phyloP scores from a whole-genome alignment of 1,284 basidiomycete species.

The Cutaneotrichosporon spelunceum region DNA sequence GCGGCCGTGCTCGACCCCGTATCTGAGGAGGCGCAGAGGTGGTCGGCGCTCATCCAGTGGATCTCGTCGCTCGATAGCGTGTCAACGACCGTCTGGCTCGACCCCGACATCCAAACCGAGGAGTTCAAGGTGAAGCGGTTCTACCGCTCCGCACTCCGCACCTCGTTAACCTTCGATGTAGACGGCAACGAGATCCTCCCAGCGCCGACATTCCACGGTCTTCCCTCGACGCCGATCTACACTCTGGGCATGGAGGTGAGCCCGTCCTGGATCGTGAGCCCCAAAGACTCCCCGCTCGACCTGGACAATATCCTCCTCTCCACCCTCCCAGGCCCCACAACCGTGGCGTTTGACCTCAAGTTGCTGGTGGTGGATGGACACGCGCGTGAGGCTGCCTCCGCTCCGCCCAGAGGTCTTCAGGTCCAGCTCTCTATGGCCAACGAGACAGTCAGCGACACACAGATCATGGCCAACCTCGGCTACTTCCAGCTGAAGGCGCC shows the following conservation, averaged over 20 bases:
- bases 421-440: slow-evolving; percentile 65
- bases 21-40: slow-evolving; percentile 77
- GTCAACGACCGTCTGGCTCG: slow-evolving; percentile 69
- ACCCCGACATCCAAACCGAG: slow-evolving; percentile 60
- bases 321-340: slow-evolving; percentile 56
- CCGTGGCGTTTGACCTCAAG: slow-evolving; percentile 86
- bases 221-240: slow-evolving; percentile 68
- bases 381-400: slow-evolving; percentile 66
- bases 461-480: slow-evolving; percentile 89
- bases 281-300: slow-evolving; percentile 82
- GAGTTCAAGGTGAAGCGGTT: slow-evolving; percentile 94
- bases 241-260: slow-evolving; percentile 89
- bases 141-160: slow-evolving; percentile 73
- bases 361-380: slow-evolving; percentile 92
- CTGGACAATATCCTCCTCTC: slow-evolving; percentile 91
- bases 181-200: slow-evolving; percentile 57
- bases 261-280: slow-evolving; percentile 86
- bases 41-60: slow-evolving; percentile 68
- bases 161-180: slow-evolving; percentile 64
- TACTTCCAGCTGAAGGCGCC: slow-evolving; percentile 94
- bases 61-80: slow-evolving; percentile 54
- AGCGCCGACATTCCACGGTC: slow-evolving; percentile 50
- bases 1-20: slow-evolving; percentile 79
- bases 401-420: slow-evolving; percentile 77
- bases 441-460: slow-evolving; percentile 69